Evolutionary conservation across 106 monocot species (phyloP).

Genomic region (Allium cepa): DNA sequence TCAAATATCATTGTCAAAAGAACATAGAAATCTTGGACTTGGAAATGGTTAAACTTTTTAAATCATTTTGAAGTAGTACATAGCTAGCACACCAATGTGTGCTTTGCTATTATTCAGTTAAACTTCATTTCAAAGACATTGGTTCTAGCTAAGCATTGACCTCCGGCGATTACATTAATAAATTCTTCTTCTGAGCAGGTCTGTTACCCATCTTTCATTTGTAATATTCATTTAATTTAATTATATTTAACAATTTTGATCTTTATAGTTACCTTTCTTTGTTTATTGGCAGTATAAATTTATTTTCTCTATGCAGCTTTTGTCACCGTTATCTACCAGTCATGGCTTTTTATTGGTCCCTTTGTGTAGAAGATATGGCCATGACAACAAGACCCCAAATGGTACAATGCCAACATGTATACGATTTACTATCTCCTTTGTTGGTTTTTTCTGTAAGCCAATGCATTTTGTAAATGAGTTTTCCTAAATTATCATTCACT

Average conservation of each 20-base stretch:
- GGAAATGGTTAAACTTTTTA: conserved; percentile 67
- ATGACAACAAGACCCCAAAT: conserved; percentile 92
- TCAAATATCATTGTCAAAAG: conserved; percentile 85
- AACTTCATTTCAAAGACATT: conserved; percentile 75
- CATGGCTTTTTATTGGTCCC: conserved; percentile 87
- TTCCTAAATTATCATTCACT: no score
- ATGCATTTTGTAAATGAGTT: no score
- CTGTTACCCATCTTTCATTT: not conserved
- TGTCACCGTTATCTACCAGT: conserved; percentile 87
- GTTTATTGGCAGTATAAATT: conserved; percentile 84
- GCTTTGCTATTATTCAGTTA: conserved; percentile 67
- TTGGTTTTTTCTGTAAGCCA: not conserved
- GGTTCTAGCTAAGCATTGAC: conserved; percentile 48
- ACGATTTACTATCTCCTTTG: not conserved
- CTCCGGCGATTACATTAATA: conserved; percentile 67
- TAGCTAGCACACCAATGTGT: conserved; percentile 80
- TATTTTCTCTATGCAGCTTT: conserved; percentile 85
- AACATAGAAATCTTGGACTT: conserved; percentile 66
- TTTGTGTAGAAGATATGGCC: conserved; percentile 83
- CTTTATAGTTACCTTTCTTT: not conserved
- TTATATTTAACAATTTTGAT: not conserved
- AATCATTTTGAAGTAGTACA: conserved; percentile 58
- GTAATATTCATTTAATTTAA: not conserved
- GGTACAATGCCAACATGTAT: conserved; percentile 22
- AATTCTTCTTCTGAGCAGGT: conserved; percentile 98